Evolutionary conservation across 2,329 filamentous ascomycete genomes (phyloP).

Genomic region (Amesomyces nigricolor): DNA sequence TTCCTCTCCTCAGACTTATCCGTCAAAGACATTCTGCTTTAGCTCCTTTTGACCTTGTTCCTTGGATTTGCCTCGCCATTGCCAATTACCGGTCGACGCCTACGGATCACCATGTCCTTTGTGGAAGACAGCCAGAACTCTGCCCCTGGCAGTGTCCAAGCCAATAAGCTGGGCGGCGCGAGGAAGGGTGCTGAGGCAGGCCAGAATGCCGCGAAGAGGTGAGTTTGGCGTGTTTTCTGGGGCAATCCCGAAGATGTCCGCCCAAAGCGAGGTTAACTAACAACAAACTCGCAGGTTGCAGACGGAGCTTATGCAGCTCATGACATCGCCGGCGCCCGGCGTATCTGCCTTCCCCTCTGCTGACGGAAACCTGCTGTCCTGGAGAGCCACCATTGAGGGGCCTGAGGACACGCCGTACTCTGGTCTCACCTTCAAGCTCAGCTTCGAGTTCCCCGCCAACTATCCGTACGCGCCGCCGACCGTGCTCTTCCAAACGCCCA

Average conservation of each 20-base stretch:
- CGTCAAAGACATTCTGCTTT: conserved; percentile 14
- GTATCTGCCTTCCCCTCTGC: conserved; percentile 91
- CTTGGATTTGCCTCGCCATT: conserved; percentile 6
- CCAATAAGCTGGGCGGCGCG: conserved; percentile 56
- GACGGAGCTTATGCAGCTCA: conserved; percentile 96
- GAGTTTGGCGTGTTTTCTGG: conserved; percentile 22
- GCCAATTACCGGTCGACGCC: background rate
- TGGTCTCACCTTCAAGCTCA: conserved; percentile 82
- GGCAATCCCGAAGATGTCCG: background rate
- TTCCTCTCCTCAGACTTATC: conserved; percentile 11
- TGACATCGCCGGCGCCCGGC: conserved; percentile 89
- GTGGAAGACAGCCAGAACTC: conserved; percentile 64
- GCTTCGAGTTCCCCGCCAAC: conserved; percentile 82
- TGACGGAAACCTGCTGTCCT: conserved; percentile 83
- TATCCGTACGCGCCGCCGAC: conserved; percentile 90
- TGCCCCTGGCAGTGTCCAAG: conserved; percentile 55
- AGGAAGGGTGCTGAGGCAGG: conserved; percentile 55
- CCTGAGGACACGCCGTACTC: conserved; percentile 89
- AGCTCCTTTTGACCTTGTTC: background rate
- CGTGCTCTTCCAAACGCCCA: conserved; percentile 95
- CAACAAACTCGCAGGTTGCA: conserved; percentile 61
- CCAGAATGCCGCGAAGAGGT: conserved; percentile 76
- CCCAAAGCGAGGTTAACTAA: conserved; percentile 7
- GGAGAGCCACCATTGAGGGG: conserved; percentile 90
- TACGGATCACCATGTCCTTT: conserved; percentile 42